These are phyloP conservation scores for Paxillus ammoniavirescens DNA, from an alignment of 768 basidiomycete species.

Conservation along the genomic window DNA sequence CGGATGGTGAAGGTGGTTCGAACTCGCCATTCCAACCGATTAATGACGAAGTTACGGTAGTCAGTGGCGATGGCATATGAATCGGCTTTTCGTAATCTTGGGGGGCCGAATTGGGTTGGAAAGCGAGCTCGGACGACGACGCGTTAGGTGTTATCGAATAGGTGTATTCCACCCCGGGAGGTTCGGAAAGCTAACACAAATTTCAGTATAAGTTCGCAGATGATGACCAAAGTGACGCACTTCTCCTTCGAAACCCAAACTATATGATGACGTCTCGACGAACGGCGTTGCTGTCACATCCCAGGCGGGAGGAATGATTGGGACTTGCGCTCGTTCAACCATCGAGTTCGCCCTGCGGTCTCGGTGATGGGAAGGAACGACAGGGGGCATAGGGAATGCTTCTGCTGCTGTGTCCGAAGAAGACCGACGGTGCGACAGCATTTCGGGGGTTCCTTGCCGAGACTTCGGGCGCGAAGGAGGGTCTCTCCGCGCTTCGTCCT, in stretches of 20 bases:
- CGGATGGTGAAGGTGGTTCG: slow-evolving; percentile 9
- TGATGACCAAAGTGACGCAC: slow-evolving; percentile 5
- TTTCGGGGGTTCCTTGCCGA: not conserved
- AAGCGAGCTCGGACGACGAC: not conserved
- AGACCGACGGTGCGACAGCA: slow-evolving; percentile 1
- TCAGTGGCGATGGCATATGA: slow-evolving; percentile 27
- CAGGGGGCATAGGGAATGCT: not conserved
- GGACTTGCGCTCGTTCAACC: not conserved
- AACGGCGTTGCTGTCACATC: not conserved
- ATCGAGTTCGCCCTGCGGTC: slow-evolving; percentile 5
- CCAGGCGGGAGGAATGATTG: not conserved
- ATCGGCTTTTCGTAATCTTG: not conserved
- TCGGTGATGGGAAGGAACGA: not conserved
- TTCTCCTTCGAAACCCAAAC: not conserved
- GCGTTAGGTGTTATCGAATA: not conserved
- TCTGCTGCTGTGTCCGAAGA: slow-evolving; percentile 7
- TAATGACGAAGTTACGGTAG: slow-evolving; percentile 38
- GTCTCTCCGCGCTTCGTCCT: not conserved
- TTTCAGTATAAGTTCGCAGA: not conserved
- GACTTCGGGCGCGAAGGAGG: not conserved
- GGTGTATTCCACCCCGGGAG: not conserved
- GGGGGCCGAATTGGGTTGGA: not conserved
- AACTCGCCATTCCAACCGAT: slow-evolving; percentile 38
- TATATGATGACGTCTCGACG: not conserved
- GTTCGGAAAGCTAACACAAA: not conserved